These are phyloP conservation scores for Zygosaccharomyces bisporus DNA, from an alignment of 805 yeast genomes.

Conservation along the genomic window DNA sequence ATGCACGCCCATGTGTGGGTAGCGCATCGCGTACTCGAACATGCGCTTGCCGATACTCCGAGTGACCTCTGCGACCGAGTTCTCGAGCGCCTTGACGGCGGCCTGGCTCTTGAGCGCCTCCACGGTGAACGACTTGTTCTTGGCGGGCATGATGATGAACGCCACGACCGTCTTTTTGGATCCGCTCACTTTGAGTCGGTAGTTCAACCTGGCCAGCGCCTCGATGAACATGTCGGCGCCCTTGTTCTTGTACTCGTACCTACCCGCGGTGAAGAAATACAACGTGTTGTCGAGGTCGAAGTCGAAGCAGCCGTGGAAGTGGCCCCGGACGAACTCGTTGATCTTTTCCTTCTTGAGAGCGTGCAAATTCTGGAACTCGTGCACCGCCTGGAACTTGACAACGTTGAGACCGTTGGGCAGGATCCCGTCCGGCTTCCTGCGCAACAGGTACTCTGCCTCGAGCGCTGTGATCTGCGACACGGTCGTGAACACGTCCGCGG, in stretches of 20 bases:
- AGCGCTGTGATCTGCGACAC: conserved; percentile 97
- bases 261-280: conserved; percentile 94
- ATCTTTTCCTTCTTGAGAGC: conserved; percentile 87
- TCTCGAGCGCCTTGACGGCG: conserved; percentile 85
- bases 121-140: conserved; percentile 88
- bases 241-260: conserved; percentile 94
- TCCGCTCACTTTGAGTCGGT: conserved; percentile 72
- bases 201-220: conserved; percentile 86
- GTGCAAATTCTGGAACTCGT: conserved; percentile 95
- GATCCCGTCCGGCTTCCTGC: conserved; percentile 96
- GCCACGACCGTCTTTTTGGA: conserved; percentile 94
- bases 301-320: conserved; percentile 94
- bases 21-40: conserved; percentile 84
- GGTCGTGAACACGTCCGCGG: conserved; percentile 95
- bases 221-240: conserved; percentile 96
- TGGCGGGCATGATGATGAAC: conserved; percentile 96
- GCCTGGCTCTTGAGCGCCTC: conserved; percentile 97
- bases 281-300: conserved; percentile 91
- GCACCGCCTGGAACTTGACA: conserved; percentile 94
- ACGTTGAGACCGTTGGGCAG: conserved; percentile 95
- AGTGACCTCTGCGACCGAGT: conserved; percentile 84
- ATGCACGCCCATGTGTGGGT: conserved; percentile 46
- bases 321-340: conserved; percentile 93
- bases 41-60: conserved; percentile 79
- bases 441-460: conserved; percentile 87